phyloP scores from a whole-genome alignment of 106 monocot genomes.

The Platanthera zijinensis region DNA sequence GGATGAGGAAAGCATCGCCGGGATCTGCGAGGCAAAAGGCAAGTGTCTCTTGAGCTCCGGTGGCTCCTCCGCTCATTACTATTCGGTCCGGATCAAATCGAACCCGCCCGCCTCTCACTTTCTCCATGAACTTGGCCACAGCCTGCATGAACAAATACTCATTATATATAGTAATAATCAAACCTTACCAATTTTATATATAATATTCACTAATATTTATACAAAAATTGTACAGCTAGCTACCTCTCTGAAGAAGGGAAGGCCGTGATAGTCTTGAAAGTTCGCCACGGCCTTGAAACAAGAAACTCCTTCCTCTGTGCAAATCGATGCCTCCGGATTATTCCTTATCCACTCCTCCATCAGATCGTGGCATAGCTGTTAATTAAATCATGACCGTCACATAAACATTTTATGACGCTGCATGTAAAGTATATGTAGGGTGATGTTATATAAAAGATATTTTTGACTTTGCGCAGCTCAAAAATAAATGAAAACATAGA shows the following conservation, averaged over 20 bases:
- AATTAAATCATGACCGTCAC: not conserved
- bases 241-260: constrained; percentile 35
- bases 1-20: constrained; percentile 69
- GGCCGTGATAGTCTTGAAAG: constrained; percentile 72
- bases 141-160: constrained; percentile 7
- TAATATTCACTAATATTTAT: too few species aligned
- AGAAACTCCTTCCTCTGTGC: constrained; percentile 36
- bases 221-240: too few species aligned
- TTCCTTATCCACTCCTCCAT: constrained; percentile 47
- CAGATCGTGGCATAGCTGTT: constrained; percentile 43
- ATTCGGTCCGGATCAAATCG: constrained; percentile 21
- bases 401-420: not conserved
- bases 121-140: constrained; percentile 24
- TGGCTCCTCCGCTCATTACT: constrained; percentile 64
- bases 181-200: too few species aligned
- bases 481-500: too few species aligned
- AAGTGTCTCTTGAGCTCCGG: constrained; percentile 63
- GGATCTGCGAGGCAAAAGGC: constrained; percentile 70
- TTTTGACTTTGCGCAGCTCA: too few species aligned
- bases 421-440: too few species aligned
- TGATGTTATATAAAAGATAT: too few species aligned
- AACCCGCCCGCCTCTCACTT: constrained; percentile 17
- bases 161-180: too few species aligned
- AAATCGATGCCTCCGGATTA: constrained; percentile 49
- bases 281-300: constrained; percentile 41